These are phyloP conservation scores for Clarireedia monteithiana DNA, from an alignment of 2,329 filamentous ascomycete species.

Conservation along the genomic window DNA sequence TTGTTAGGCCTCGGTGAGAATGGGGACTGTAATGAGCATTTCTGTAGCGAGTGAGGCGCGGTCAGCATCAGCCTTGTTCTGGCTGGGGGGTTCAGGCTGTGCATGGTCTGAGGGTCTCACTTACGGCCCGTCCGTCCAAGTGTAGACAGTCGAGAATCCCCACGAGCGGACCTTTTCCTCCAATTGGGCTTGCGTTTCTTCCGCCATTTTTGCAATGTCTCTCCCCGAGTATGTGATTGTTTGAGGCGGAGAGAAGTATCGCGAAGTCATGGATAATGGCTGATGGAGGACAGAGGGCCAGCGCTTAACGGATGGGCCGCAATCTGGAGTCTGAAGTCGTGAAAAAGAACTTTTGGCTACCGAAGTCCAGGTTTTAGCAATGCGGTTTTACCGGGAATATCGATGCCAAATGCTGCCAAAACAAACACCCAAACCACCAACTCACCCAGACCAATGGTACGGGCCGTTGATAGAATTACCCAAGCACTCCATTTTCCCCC, in stretches of 20 bases:
- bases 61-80: slow-evolving; percentile 7
- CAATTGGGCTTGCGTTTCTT: slow-evolving; percentile 37
- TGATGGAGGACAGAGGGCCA: no score
- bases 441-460: not conserved
- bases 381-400: not conserved
- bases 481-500: not conserved
- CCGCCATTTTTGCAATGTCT: slow-evolving; percentile 10
- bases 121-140: slow-evolving; percentile 64
- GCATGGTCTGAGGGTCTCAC: slow-evolving; percentile 26
- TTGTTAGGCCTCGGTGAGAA: slow-evolving; percentile 55
- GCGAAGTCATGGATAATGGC: not conserved
- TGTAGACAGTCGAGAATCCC: slow-evolving; percentile 64
- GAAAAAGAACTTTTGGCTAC: no score
- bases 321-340: no score
- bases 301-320: no score
- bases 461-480: not conserved
- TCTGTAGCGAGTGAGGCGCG: slow-evolving; percentile 32
- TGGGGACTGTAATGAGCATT: slow-evolving; percentile 64
- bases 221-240: not conserved
- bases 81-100: not conserved
- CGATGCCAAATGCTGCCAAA: not conserved
- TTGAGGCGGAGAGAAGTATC: not conserved
- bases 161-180: slow-evolving; percentile 59
- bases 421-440: not conserved
- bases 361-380: not conserved